Percentiles rank a stretch among this genome's conserved stretches.
phyloP scores from a whole-genome alignment of 2,329 filamentous ascomycete species.

The Aspergillus aculeatinus region DNA sequence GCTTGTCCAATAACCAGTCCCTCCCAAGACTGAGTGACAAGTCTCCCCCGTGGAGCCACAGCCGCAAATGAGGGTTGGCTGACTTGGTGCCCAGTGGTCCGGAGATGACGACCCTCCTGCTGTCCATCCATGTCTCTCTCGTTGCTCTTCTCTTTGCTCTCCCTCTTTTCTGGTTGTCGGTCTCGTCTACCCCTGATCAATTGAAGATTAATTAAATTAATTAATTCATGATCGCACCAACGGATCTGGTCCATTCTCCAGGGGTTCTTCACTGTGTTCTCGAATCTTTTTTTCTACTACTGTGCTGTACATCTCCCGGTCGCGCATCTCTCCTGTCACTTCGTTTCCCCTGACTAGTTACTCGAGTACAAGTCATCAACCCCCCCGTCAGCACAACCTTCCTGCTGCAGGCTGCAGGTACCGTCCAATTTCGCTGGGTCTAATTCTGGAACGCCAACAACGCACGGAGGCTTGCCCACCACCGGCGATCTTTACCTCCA shows the following conservation, averaged over 20 bases:
- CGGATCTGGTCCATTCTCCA: not conserved
- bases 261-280: not conserved
- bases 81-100: not conserved
- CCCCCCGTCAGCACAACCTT: not conserved
- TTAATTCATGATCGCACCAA: not conserved
- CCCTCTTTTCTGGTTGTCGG: not conserved
- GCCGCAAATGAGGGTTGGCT: no score
- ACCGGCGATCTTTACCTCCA: not conserved
- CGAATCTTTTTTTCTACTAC: not conserved
- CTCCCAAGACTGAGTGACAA: not conserved
- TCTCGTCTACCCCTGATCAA: not conserved
- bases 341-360: no score
- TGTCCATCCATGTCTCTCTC: not conserved
- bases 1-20: not conserved
- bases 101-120: not conserved
- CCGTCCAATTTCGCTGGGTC: not conserved
- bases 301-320: no score
- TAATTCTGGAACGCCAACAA: not conserved
- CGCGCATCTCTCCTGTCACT: not conserved
- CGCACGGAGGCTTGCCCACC: not conserved
- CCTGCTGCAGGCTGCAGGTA: not conserved
- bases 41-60: no score
- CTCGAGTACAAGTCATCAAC: no score
- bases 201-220: not conserved
- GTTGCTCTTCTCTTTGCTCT: no score